phyloP scores from a whole-genome alignment of 73 alveolate species.

The Durusdinium trenchii region DNA sequence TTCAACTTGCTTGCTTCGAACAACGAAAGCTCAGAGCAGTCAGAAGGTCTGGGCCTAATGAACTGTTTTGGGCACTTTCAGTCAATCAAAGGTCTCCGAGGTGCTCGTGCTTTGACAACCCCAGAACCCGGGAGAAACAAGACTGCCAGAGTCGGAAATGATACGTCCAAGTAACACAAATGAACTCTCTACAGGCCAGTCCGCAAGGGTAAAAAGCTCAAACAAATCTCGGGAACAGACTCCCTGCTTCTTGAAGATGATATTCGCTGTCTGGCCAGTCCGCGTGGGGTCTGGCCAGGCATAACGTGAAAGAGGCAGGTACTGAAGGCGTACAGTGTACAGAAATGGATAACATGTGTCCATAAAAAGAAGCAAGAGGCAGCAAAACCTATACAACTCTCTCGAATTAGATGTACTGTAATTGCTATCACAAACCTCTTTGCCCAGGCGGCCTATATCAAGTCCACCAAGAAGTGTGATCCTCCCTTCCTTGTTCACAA shows the following conservation, averaged over 20 bases:
- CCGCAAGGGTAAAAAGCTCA: neutral
- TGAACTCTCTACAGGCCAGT: neutral
- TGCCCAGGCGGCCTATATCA: constrained; percentile 22
- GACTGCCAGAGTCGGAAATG: neutral
- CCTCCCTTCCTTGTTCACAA: constrained; percentile 89
- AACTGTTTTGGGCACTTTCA: neutral
- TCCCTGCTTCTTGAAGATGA: constrained; percentile 80
- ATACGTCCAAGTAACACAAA: neutral
- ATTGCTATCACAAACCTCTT: neutral
- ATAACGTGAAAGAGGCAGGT: neutral
- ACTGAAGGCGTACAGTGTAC: too few relatives aligned
- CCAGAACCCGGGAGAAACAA: neutral
- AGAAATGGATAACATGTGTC: too few relatives aligned
- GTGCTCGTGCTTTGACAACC: too few relatives aligned
- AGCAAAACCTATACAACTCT: neutral
- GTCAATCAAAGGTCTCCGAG: too few relatives aligned
- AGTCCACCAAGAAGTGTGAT: constrained; percentile 92
- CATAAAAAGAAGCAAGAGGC: neutral
- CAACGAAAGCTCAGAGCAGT: neutral
- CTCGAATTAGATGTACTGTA: neutral
- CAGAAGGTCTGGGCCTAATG: neutral
- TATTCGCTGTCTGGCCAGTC: constrained; percentile 63
- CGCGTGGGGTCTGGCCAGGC: constrained; percentile 47
- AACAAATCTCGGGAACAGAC: neutral
- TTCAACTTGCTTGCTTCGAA: neutral